Percentiles rank a stretch among this genome's conserved stretches.
Evolutionary conservation across 371 early-diverging fungal genomes (phyloP).

Genomic region (Actinomortierella ambigua): DNA sequence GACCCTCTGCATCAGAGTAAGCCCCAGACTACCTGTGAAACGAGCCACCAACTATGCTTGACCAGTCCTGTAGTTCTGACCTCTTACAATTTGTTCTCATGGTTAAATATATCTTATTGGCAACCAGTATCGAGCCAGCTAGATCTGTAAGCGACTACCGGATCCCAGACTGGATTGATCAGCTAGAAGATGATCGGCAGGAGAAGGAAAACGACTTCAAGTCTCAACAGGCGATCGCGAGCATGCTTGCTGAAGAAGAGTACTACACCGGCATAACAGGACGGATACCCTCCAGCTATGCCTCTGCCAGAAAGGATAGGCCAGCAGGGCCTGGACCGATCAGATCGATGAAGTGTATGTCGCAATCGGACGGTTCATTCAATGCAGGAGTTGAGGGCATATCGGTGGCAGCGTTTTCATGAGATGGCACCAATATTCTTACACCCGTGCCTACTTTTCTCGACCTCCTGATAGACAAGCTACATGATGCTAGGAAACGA

Average conservation of each 20-base stretch:
- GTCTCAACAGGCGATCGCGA: constrained; percentile 64
- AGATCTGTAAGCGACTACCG: constrained; percentile 18
- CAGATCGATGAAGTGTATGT: background rate
- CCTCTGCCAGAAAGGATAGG: background rate
- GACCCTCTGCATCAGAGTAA: background rate
- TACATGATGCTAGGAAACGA: constrained; percentile 30
- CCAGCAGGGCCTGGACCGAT: background rate
- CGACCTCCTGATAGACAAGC: constrained; percentile 10
- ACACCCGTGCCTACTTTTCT: background rate
- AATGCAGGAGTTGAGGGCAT: too few relatives aligned
- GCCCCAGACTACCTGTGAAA: too few relatives aligned
- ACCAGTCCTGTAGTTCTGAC: background rate
- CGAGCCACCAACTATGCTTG: too few relatives aligned
- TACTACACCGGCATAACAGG: constrained; percentile 55
- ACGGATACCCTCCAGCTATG: constrained; percentile 1
- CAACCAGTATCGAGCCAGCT: background rate
- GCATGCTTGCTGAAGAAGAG: constrained; percentile 75
- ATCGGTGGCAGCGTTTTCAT: too few relatives aligned
- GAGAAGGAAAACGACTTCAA: constrained; percentile 61
- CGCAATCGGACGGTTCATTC: too few relatives aligned
- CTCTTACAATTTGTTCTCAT: background rate
- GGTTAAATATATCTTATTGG: constrained; percentile 3
- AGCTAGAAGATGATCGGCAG: constrained; percentile 17
- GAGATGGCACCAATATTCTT: background rate
- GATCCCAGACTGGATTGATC: constrained; percentile 40